Conservation (phyloP, 2,329 filamentous ascomycete species). For the Didymella pinodella region DNA sequence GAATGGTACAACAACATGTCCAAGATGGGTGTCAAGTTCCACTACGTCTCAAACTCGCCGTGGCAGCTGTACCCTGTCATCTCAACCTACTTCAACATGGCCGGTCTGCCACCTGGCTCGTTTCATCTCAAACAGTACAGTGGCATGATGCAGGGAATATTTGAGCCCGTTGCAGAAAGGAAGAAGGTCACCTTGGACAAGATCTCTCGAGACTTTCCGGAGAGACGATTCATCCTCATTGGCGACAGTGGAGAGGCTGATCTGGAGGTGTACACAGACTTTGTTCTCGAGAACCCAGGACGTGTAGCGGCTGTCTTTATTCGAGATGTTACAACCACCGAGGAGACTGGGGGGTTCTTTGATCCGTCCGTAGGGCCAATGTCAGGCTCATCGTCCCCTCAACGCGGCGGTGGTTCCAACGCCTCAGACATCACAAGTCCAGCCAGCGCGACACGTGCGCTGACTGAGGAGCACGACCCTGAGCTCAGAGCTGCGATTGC, state of each 20-base stretch:
- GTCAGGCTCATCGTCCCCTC: constrained; percentile 38
- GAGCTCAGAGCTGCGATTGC: constrained; percentile 58
- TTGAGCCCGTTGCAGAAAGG: constrained; percentile 93
- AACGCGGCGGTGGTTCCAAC: constrained; percentile 23
- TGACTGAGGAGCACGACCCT: constrained; percentile 56
- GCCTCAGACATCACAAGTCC: constrained; percentile 24
- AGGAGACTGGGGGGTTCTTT: constrained; percentile 77
- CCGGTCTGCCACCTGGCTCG: constrained; percentile 83
- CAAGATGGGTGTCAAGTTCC: constrained; percentile 82
- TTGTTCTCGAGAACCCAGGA: constrained; percentile 83
- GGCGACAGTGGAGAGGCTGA: constrained; percentile 98
- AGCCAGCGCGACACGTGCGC: constrained; percentile 19
- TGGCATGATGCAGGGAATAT: constrained; percentile 97
- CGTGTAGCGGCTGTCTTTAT: constrained; percentile 90
- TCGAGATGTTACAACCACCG: constrained; percentile 91
- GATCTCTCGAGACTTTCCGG: constrained; percentile 87
- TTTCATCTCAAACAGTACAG: constrained; percentile 96
- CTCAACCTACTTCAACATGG: constrained; percentile 81
- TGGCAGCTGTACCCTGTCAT: constrained; percentile 97
- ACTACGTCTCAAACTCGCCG: constrained; percentile 99
- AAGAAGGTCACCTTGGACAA: constrained; percentile 89
- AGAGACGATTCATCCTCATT: constrained; percentile 86
- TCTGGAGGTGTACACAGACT: constrained; percentile 94
- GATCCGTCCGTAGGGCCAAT: constrained; percentile 64
- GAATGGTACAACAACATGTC: constrained; percentile 88